Conservation (phyloP, 1,139 yeast species). For the Protomyces macrosporus region DNA sequence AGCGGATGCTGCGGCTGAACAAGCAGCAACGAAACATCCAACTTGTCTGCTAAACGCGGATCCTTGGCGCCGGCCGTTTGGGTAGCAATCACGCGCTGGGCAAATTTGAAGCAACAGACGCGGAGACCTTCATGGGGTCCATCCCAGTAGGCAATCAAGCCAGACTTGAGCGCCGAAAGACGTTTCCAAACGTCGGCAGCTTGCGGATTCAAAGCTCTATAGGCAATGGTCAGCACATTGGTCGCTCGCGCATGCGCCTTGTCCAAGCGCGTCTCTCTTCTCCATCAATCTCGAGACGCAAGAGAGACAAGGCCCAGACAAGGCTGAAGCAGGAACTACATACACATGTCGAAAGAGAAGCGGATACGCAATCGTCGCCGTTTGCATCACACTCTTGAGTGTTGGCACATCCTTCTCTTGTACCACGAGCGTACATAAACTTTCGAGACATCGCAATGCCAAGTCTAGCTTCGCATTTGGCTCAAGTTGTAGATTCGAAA, state of each 20-base stretch:
- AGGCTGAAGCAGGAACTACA: conserved; percentile 2
- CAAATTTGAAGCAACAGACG: conserved; percentile 65
- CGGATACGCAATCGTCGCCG: conserved; percentile 40
- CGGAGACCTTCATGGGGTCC: conserved; percentile 43
- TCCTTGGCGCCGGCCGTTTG: conserved; percentile 53
- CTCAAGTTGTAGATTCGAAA: conserved; percentile 37
- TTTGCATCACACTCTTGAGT: conserved; percentile 37
- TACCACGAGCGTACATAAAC: conserved; percentile 34
- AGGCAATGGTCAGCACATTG: conserved; percentile 29
- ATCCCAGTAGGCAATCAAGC: conserved; percentile 39
- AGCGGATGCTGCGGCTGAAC: conserved; percentile 66
- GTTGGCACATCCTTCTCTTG: conserved; percentile 35
- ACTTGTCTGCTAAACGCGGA: conserved; percentile 36
- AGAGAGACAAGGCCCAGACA: background rate
- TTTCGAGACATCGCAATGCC: conserved; percentile 38
- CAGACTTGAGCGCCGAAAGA: conserved; percentile 37
- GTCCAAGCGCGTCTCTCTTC: background rate
- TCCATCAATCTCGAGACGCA: background rate
- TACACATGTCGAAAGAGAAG: conserved; percentile 37
- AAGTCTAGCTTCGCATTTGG: conserved; percentile 35
- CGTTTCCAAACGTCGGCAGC: conserved; percentile 36
- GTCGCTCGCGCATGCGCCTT: background rate
- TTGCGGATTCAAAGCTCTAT: conserved; percentile 34
- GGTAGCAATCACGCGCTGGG: conserved; percentile 62
- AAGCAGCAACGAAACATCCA: conserved; percentile 53